phyloP scores from a whole-genome alignment of 306 rosid genomes.

The Myrica gale region DNA sequence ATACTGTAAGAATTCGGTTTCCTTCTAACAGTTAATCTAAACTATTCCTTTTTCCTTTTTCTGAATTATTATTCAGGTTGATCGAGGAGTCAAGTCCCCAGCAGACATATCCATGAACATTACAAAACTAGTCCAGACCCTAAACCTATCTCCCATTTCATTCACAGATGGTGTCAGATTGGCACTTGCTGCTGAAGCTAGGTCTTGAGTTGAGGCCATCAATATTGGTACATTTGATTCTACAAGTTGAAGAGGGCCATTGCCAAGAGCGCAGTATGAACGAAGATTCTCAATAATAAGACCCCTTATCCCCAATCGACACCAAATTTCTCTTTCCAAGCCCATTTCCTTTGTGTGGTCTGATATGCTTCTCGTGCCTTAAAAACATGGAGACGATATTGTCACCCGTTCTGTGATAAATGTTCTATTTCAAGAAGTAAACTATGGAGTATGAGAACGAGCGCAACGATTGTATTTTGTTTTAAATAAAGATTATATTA shows the following conservation, averaged over 20 bases:
- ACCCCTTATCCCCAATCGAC: slow-evolving; percentile 1
- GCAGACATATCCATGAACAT: slow-evolving; percentile 93
- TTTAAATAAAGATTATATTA: no score
- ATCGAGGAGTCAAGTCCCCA: slow-evolving; percentile 87
- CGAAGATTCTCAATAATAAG: background rate
- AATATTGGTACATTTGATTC: slow-evolving; percentile 15
- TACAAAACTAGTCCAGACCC: slow-evolving; percentile 59
- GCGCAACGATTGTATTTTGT: no score
- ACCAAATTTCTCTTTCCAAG: background rate
- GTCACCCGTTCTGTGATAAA: no score
- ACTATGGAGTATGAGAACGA: no score
- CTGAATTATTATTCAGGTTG: slow-evolving; percentile 50
- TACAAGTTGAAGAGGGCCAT: slow-evolving; percentile 12
- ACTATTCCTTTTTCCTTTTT: background rate
- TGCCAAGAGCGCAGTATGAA: background rate
- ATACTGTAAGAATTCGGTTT: background rate
- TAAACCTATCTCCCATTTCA: slow-evolving; percentile 58
- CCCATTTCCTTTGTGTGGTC: no score
- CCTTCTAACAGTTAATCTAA: background rate
- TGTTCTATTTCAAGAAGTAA: no score
- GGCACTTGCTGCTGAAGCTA: slow-evolving; percentile 53
- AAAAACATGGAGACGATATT: no score
- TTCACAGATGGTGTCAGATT: slow-evolving; percentile 65
- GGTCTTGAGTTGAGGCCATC: slow-evolving; percentile 44
- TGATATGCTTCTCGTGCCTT: no score